A percentile compares a stretch with the other conserved stretches of the same genome.
These are phyloP conservation scores for Tricholoma bakamatsutake DNA, from an alignment of 768 basidiomycete species.

Conservation along the genomic window DNA sequence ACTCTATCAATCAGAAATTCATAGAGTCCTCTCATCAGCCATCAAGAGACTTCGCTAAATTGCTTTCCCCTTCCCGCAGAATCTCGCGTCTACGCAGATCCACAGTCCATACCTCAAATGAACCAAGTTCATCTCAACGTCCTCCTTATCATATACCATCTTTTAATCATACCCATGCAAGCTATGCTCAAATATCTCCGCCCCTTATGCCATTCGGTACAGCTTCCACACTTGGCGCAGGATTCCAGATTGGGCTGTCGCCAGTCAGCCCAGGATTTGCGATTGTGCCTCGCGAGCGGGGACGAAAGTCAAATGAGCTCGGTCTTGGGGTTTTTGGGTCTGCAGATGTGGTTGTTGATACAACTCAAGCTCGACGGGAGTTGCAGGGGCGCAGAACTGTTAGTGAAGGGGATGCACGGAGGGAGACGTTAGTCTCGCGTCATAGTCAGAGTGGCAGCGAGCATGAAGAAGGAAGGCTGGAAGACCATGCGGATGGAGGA, in stretches of 20 bases:
- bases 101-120: not conserved
- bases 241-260: slow-evolving; percentile 72
- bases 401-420: slow-evolving; percentile 42
- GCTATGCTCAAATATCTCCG: slow-evolving; percentile 7
- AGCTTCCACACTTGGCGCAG: slow-evolving; percentile 37
- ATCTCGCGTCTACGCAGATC: not conserved
- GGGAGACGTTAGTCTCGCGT: slow-evolving; percentile 8
- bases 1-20: not conserved
- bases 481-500: slow-evolving; percentile 1
- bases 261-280: slow-evolving; percentile 75
- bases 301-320: slow-evolving; percentile 36
- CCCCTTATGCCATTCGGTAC: slow-evolving; percentile 31
- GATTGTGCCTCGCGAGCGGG: slow-evolving; percentile 51
- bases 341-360: slow-evolving; percentile 26
- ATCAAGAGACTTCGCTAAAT: not conserved
- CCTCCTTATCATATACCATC: not conserved
- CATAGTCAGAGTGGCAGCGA: slow-evolving; percentile 2
- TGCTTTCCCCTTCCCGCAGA: not conserved
- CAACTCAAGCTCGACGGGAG: slow-evolving; percentile 14
- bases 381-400: slow-evolving; percentile 38
- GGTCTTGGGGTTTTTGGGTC: slow-evolving; percentile 13
- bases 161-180: not conserved
- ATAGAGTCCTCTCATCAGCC: not conserved
- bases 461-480: slow-evolving; percentile 5
- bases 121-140: not conserved